Percentiles rank a stretch among this genome's conserved stretches.
Evolutionary conservation across 1,284 basidiomycete species (phyloP).

Genomic region (Anthracocystis panici-leucophaei): DNA sequence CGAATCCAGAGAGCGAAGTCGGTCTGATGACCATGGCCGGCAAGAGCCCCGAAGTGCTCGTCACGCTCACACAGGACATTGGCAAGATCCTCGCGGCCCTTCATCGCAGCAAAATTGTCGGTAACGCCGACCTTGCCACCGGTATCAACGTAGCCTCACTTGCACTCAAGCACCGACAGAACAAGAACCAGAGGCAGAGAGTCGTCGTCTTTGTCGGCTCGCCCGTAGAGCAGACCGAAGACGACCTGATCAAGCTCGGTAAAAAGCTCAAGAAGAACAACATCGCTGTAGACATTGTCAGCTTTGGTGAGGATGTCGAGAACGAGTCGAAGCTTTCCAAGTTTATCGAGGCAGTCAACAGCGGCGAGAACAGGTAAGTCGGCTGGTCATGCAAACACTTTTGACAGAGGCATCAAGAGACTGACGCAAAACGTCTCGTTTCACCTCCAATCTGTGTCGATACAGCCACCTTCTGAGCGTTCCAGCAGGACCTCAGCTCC

Average conservation of each 20-base stretch:
- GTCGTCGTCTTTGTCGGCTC: constrained; percentile 94
- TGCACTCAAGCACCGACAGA: constrained; percentile 95
- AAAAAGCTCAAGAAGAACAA: constrained; percentile 99
- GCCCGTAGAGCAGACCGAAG: constrained; percentile 72
- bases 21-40: constrained; percentile 97
- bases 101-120: constrained; percentile 81
- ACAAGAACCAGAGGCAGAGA: constrained; percentile 96
- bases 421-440: background rate
- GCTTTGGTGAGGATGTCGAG: constrained; percentile 75
- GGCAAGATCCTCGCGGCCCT: constrained; percentile 88
- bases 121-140: constrained; percentile 85
- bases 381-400: background rate
- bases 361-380: constrained; percentile 82
- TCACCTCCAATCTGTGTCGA: background rate
- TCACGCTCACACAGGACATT: constrained; percentile 93
- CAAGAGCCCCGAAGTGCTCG: constrained; percentile 83
- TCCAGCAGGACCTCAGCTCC: constrained; percentile 79
- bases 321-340: constrained; percentile 76
- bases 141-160: constrained; percentile 88
- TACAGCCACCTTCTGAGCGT: constrained; percentile 80
- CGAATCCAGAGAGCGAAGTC: constrained; percentile 95
- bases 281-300: constrained; percentile 91
- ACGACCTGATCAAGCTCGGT: constrained; percentile 78
- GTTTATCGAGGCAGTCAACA: constrained; percentile 82
- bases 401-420: background rate